phyloP scores from a whole-genome alignment of 192 early-diverging fungal genomes.

The Coemansia furcata region DNA sequence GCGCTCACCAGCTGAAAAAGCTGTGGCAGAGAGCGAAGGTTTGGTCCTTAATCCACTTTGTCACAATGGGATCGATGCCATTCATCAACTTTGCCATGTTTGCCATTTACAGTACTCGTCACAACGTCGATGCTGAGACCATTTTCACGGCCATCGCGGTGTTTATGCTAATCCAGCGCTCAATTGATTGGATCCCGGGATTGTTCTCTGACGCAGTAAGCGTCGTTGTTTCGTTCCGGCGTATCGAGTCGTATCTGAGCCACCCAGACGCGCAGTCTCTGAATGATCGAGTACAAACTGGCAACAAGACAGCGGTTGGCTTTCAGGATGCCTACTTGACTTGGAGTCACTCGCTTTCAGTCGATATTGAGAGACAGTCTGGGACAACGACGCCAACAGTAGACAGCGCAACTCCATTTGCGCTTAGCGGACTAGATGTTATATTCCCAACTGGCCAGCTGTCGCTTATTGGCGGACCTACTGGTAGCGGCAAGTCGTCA shows the following conservation, averaged over 20 bases:
- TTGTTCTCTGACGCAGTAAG: conserved; percentile 57
- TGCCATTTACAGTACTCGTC: conserved; percentile 57
- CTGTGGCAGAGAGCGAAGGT: conserved; percentile 45
- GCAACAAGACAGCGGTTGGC: conserved; percentile 42
- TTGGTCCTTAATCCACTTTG: conserved; percentile 60
- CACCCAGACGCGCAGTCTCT: conserved; percentile 65
- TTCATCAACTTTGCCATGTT: conserved; percentile 60
- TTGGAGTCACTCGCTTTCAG: conserved; percentile 8
- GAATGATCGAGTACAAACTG: conserved; percentile 4
- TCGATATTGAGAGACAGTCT: neutral
- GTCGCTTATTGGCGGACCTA: conserved; percentile 81
- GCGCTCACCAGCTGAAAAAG: conserved; percentile 57
- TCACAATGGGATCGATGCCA: conserved; percentile 57
- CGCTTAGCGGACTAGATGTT: conserved; percentile 59
- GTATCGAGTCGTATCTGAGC: conserved; percentile 70
- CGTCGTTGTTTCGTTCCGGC: conserved; percentile 59
- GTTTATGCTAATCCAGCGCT: conserved; percentile 66
- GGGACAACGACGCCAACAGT: neutral
- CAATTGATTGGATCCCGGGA: conserved; percentile 59
- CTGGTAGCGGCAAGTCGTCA: conserved; percentile 88
- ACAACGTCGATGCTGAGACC: conserved; percentile 57
- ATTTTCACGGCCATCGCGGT: conserved; percentile 71
- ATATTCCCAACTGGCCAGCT: conserved; percentile 66
- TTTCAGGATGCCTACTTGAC: conserved; percentile 33
- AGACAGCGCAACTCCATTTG: conserved; percentile 40